Evolutionary conservation across 1,284 basidiomycete genomes (phyloP).

Genomic region (Cutaneotrichosporon dermatis): DNA sequence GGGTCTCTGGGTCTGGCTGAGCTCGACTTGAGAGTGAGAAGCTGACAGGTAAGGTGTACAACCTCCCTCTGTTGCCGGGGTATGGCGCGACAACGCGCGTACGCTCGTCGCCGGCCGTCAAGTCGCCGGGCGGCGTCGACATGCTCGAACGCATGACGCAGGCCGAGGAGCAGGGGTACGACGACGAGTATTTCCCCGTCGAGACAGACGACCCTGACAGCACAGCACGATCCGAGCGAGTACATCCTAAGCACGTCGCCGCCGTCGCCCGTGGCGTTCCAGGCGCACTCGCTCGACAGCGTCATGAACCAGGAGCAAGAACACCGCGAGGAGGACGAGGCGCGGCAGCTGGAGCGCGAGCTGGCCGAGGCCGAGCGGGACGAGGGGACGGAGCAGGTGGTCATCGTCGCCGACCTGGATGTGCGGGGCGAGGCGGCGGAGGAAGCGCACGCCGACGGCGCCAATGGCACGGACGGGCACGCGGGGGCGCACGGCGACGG

Average conservation of each 20-base stretch:
- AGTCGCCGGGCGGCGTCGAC: slow-evolving; percentile 58
- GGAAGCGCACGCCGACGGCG: too few relatives aligned
- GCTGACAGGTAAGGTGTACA: slow-evolving; percentile 63
- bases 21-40: too few relatives aligned
- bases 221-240: slow-evolving; percentile 38
- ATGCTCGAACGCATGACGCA: slow-evolving; percentile 68
- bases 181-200: slow-evolving; percentile 70
- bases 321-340: not conserved
- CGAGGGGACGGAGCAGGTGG: too few relatives aligned
- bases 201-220: slow-evolving; percentile 20
- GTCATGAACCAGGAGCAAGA: slow-evolving; percentile 3
- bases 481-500: too few relatives aligned
- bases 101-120: slow-evolving; percentile 69
- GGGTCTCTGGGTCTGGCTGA: slow-evolving; percentile 34
- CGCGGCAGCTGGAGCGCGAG: not conserved
- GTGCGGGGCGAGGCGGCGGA: too few relatives aligned
- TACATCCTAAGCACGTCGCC: slow-evolving; percentile 46
- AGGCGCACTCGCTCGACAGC: slow-evolving; percentile 6
- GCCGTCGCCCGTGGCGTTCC: slow-evolving; percentile 17
- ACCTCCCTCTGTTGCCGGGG: slow-evolving; percentile 82
- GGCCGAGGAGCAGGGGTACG: slow-evolving; percentile 84
- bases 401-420: too few relatives aligned
- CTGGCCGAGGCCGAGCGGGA: not conserved
- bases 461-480: too few relatives aligned
- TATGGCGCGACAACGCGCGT: slow-evolving; percentile 81